A percentile compares a stretch with the other conserved stretches of the same genome.
Conservation (phyloP, 768 basidiomycete genomes). For the Calocera cornea region DNA sequence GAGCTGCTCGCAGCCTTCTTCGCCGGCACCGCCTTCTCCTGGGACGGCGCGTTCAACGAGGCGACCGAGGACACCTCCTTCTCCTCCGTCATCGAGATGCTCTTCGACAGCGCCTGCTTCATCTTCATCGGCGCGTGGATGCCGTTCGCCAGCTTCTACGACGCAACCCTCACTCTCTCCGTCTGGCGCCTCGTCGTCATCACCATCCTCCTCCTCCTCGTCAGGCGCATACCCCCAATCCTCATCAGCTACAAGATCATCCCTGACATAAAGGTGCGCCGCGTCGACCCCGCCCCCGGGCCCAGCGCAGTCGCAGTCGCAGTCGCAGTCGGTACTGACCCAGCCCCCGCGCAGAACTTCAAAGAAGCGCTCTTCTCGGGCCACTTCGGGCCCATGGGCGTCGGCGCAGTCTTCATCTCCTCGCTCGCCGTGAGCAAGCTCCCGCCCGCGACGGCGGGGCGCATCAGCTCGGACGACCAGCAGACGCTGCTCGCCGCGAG, state of each 20-base stretch:
- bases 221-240: slow-evolving; percentile 75
- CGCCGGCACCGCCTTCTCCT: slow-evolving; percentile 91
- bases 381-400: slow-evolving; percentile 94
- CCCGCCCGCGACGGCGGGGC: slow-evolving; percentile 37
- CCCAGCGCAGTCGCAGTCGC: too few relatives aligned
- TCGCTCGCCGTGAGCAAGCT: slow-evolving; percentile 60
- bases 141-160: slow-evolving; percentile 72
- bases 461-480: slow-evolving; percentile 36
- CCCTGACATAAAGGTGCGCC: slow-evolving; percentile 63
- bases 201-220: slow-evolving; percentile 63
- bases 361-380: slow-evolving; percentile 89
- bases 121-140: slow-evolving; percentile 96
- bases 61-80: slow-evolving; percentile 93
- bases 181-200: slow-evolving; percentile 79
- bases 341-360: slow-evolving; percentile 55
- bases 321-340: too few relatives aligned
- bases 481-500: slow-evolving; percentile 51
- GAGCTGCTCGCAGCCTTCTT: slow-evolving; percentile 90
- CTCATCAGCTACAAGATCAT: slow-evolving; percentile 80
- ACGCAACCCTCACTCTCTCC: slow-evolving; percentile 49
- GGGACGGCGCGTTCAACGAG: slow-evolving; percentile 88
- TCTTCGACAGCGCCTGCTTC: slow-evolving; percentile 89
- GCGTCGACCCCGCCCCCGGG: too few relatives aligned
- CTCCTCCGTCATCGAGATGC: slow-evolving; percentile 86
- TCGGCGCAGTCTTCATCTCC: slow-evolving; percentile 90